These are phyloP conservation scores for Rubia yunnanensis DNA, from an alignment of 257 asterid species.

Conservation along the genomic window DNA sequence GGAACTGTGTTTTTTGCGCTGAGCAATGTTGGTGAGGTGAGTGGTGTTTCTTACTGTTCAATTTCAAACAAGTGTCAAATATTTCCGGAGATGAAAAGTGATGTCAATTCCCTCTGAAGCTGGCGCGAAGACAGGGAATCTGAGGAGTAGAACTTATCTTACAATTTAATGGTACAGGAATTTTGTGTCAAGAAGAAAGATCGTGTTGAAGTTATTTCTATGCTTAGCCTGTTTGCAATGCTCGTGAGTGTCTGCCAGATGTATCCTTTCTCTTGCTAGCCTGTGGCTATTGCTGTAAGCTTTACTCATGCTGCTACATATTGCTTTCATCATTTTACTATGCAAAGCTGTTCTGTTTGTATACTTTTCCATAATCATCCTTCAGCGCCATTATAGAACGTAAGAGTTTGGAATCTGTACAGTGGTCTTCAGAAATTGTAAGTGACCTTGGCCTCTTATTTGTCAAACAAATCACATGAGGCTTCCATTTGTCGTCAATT, in stretches of 20 bases:
- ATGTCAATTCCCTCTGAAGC: background rate
- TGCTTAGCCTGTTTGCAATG: slow-evolving; percentile 67
- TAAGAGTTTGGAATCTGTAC: slow-evolving; percentile 36
- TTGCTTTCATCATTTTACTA: background rate
- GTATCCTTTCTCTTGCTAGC: slow-evolving; percentile 40
- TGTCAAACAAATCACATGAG: background rate
- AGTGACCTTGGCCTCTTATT: slow-evolving; percentile 10
- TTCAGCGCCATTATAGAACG: slow-evolving; percentile 44
- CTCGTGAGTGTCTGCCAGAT: slow-evolving; percentile 49
- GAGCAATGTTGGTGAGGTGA: slow-evolving; percentile 76
- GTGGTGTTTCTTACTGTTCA: background rate
- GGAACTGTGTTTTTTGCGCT: slow-evolving; percentile 46
- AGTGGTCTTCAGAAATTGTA: slow-evolving; percentile 55
- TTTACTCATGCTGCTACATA: background rate
- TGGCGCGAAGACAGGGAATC: background rate
- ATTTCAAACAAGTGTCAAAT: background rate
- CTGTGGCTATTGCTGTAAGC: no score
- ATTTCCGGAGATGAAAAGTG: background rate
- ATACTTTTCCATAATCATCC: slow-evolving; percentile 19
- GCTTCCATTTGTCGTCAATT: background rate
- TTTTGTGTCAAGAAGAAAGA: slow-evolving; percentile 69
- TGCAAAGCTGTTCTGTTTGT: background rate
- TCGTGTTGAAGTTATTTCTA: slow-evolving; percentile 54
- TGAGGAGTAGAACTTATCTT: background rate
- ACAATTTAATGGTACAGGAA: slow-evolving; percentile 36